Evolutionary conservation across 345 rosid genomes (phyloP).

Genomic region (Ceriops tagal): DNA sequence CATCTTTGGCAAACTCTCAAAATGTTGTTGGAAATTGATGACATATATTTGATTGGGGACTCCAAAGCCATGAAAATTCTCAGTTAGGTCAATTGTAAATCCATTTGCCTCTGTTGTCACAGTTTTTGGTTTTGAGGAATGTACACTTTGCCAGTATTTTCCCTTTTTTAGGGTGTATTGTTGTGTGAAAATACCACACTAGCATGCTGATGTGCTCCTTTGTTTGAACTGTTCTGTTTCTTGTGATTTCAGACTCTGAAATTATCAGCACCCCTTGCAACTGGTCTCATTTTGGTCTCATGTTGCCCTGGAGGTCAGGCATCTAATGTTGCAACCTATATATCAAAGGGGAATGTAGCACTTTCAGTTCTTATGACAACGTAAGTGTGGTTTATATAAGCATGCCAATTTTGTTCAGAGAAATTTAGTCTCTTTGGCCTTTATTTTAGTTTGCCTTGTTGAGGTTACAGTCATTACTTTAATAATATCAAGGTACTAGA

Average conservation of each 20-base stretch:
- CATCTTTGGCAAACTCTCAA: not conserved
- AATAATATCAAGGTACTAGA: not conserved
- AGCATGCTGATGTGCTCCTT: not conserved
- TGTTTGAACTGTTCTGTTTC: slow-evolving; percentile 10
- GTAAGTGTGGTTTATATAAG: slow-evolving; percentile 37
- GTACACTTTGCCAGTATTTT: not conserved
- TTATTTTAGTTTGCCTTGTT: not conserved
- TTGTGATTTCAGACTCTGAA: slow-evolving; percentile 56
- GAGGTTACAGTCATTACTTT: not conserved
- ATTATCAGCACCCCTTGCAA: slow-evolving; percentile 94
- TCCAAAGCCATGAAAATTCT: not conserved
- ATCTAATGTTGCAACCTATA: slow-evolving; percentile 92
- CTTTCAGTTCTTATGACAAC: slow-evolving; percentile 99
- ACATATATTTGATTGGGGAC: not conserved
- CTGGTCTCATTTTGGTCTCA: slow-evolving; percentile 91
- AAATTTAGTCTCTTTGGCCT: slow-evolving; percentile 6
- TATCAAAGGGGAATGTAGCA: slow-evolving; percentile 93
- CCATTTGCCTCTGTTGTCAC: not conserved
- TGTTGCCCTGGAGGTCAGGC: slow-evolving; percentile 99
- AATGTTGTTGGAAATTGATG: not conserved
- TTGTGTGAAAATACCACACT: not conserved
- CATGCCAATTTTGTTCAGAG: slow-evolving; percentile 6
- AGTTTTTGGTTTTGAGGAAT: not conserved
- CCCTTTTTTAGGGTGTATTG: not conserved
- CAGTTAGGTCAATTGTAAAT: not conserved